phyloP scores from a whole-genome alignment of 345 rosid species.

The Rhodomyrtus tomentosa region DNA sequence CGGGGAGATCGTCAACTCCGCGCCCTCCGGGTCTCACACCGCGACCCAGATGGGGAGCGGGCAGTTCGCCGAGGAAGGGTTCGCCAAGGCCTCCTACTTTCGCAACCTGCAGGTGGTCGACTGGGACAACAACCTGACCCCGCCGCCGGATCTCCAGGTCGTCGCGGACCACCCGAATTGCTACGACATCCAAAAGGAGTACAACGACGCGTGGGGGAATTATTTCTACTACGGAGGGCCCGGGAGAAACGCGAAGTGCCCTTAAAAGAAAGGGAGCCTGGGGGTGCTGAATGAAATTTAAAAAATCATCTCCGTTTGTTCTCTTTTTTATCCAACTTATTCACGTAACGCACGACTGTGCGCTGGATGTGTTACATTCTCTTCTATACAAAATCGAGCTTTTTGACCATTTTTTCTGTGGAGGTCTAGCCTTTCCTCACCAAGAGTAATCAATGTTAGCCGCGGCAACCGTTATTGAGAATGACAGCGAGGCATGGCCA shows the following conservation, averaged over 20 bases:
- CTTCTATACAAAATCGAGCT: neutral
- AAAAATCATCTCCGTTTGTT: neutral
- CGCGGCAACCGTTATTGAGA: too few species aligned
- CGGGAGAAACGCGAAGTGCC: constrained; percentile 77
- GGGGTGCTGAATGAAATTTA: neutral
- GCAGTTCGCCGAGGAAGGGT: constrained; percentile 87
- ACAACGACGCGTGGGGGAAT: constrained; percentile 81
- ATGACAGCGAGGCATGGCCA: too few species aligned
- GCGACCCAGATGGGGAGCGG: constrained; percentile 97
- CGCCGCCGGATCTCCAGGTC: constrained; percentile 51
- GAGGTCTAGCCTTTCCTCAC: neutral
- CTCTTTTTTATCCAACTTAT: neutral
- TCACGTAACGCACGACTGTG: neutral
- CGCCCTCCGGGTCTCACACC: constrained; percentile 72
- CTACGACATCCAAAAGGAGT: constrained; percentile 79
- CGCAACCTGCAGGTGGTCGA: constrained; percentile 82
- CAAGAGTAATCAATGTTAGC: neutral
- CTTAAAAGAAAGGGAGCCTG: constrained; percentile 21
- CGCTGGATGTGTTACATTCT: neutral
- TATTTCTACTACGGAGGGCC: constrained; percentile 97
- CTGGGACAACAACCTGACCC: constrained; percentile 84
- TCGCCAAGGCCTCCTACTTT: constrained; percentile 84
- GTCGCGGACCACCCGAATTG: constrained; percentile 86
- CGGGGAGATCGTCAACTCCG: constrained; percentile 76
- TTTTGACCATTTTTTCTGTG: neutral